A percentile compares a stretch with the other conserved stretches of the same genome.
These are phyloP conservation scores for Pachyrhizus erosus DNA, from an alignment of 306 rosid species.

Conservation along the genomic window DNA sequence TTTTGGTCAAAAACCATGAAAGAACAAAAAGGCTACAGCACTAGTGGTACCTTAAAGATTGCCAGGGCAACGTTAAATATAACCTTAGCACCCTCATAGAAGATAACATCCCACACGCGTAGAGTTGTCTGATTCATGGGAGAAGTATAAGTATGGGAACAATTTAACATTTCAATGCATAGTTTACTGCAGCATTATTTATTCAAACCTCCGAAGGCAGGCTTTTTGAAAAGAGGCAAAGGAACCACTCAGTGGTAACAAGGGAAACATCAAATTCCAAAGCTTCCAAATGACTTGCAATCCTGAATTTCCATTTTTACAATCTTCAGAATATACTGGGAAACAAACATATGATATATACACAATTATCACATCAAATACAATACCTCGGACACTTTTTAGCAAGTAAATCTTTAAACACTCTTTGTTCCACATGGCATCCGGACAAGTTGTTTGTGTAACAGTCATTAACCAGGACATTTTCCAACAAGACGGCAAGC, in stretches of 20 bases:
- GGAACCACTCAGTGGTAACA: conserved; percentile 98
- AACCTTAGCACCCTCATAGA: conserved; percentile 95
- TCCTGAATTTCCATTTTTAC: conserved; percentile 67
- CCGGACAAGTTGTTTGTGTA: conserved; percentile 95
- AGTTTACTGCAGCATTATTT: background rate
- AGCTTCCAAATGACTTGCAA: conserved; percentile 82
- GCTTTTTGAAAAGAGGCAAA: conserved; percentile 93
- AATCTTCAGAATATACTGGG: conserved; percentile 41
- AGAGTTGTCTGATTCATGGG: conserved; percentile 73
- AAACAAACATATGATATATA: conserved; percentile 26
- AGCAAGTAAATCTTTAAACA: conserved; percentile 82
- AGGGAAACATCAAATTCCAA: conserved; percentile 96
- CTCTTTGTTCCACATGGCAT: conserved; percentile 99
- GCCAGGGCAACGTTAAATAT: conserved; percentile 94
- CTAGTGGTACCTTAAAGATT: conserved; percentile 75
- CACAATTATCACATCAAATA: conserved; percentile 12
- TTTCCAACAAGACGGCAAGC: conserved; percentile 95
- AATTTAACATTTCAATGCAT: conserved; percentile 24
- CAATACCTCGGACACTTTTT: conserved; percentile 90
- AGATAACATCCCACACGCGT: conserved; percentile 97
- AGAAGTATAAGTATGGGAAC: conserved; percentile 43
- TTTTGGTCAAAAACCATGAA: background rate
- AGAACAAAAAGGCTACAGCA: conserved; percentile 20
- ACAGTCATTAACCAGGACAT: conserved; percentile 92
- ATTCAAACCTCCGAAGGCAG: conserved; percentile 89